Base-by-base conservation (phyloP, 306 rosid genomes). In the Hippophae gyantsensis region DNA sequence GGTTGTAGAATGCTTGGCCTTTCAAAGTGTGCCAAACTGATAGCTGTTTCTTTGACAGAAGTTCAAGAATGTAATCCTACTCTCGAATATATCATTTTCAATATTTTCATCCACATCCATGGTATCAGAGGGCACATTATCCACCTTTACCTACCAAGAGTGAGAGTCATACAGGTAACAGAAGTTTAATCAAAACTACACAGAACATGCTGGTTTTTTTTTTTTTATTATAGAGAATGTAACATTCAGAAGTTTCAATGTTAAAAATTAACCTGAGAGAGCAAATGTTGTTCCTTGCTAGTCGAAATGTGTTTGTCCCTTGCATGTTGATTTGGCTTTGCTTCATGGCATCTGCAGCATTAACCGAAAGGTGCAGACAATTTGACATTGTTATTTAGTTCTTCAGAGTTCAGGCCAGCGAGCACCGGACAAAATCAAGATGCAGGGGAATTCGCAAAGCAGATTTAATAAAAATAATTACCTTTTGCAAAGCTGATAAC, bases 1-100 rank as follows among this genome's bases (percentile, higher is more conserved):
- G 73, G 76, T 76, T 47, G 89, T 65, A 48, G 96, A 80, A 74
- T 80, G 73, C 83, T 82, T 84, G 14, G 89, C 93, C 58, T 71
- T 77, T 25, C 84, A 80, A 50, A 75, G 84, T 10, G 87, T 72
- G 67, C 80, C 89, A 69, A 80, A 82, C 56, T 84, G 87, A 63
- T 74, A 71, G 46, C 40, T 73, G 13, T 75, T 75, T 43, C 58
- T 68, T 47, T 77, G 76, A 45, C 89, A 87, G 58, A 73, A 77
- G 62, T 43, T 73, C 77, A 81, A 63, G 65, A 87, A 73, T 52
- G 52, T 57, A 14, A 42, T 40, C 69, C 89, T 77, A 43, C 52
- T 62, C 41, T 73, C 69, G 40, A 81, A 65, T 14, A 86, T 61
- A 18, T 41, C 67, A 65, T 60, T 81, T 40, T 71, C 78, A 42